Percentiles rank a stretch among this genome's conserved stretches.
phyloP scores from a whole-genome alignment of 441 rosid species.

The Pelargonium fulgidum region DNA sequence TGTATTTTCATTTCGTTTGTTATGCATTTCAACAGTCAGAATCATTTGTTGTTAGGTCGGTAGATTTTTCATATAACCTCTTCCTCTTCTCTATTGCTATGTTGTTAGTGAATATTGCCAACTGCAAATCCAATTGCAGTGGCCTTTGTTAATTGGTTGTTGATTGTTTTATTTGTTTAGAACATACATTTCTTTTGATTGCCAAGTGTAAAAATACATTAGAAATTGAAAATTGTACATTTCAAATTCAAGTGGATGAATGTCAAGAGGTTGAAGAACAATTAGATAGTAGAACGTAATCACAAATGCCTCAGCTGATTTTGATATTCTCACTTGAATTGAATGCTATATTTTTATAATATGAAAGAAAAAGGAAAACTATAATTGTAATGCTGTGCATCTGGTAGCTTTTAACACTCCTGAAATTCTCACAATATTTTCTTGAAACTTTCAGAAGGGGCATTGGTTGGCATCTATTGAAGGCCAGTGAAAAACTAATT shows the following conservation, averaged over 20 bases:
- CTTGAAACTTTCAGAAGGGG: slow-evolving; percentile 55
- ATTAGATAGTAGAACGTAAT: not conserved
- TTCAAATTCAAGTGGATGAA: not conserved
- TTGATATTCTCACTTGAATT: not conserved
- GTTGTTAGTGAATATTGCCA: too few relatives aligned
- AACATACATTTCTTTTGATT: too few relatives aligned
- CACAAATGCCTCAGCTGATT: not conserved
- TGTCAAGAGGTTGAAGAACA: not conserved
- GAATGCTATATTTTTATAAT: not conserved
- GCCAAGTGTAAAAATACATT: not conserved
- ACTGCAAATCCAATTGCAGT: too few relatives aligned
- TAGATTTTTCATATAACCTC: too few relatives aligned
- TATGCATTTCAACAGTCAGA: too few relatives aligned
- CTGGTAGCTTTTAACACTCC: not conserved
- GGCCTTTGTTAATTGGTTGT: too few relatives aligned
- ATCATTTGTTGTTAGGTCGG: too few relatives aligned
- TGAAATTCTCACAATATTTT: slow-evolving; percentile 14
- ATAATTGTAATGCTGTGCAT: not conserved
- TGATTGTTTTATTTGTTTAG: too few relatives aligned
- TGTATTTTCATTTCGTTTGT: too few relatives aligned
- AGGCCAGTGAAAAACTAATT: slow-evolving; percentile 79
- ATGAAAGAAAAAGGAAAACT: not conserved
- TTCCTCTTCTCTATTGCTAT: too few relatives aligned
- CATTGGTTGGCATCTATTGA: slow-evolving; percentile 85
- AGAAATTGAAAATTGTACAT: not conserved